A percentile compares a stretch with the other conserved stretches of the same genome.
Conservation (phyloP, 2,329 filamentous ascomycete genomes). For the Neonectria coccinea region DNA sequence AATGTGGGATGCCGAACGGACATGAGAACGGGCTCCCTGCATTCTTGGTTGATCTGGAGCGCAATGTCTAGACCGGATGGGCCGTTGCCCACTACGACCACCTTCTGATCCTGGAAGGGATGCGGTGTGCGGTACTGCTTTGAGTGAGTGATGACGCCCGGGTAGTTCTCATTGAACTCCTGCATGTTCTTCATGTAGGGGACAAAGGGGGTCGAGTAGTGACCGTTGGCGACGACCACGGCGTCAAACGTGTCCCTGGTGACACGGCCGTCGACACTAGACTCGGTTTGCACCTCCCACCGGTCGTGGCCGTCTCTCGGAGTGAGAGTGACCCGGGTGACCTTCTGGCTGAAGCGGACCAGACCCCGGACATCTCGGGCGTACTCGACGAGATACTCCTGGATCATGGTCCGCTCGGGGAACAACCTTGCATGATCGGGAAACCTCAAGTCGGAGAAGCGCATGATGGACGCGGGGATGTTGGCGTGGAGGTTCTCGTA, state of each 20-base stretch:
- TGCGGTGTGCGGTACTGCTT: constrained; percentile 81
- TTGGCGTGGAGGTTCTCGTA: constrained; percentile 89
- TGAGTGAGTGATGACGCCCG: constrained; percentile 75
- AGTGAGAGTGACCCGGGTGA: constrained; percentile 66
- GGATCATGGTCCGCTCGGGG: constrained; percentile 77
- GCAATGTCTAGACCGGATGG: constrained; percentile 89
- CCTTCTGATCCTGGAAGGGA: constrained; percentile 75
- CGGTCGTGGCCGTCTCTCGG: constrained; percentile 51
- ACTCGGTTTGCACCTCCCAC: constrained; percentile 72
- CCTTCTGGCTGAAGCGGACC: constrained; percentile 77
- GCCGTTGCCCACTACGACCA: constrained; percentile 85
- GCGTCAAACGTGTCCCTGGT: constrained; percentile 73
- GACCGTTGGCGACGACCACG: constrained; percentile 79
- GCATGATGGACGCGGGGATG: constrained; percentile 85
- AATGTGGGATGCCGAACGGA: constrained; percentile 67
- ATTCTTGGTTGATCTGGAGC: constrained; percentile 75
- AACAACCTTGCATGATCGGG: constrained; percentile 75
- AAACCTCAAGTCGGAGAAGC: constrained; percentile 78
- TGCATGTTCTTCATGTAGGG: constrained; percentile 71
- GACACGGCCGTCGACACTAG: constrained; percentile 58
- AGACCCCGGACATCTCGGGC: constrained; percentile 74
- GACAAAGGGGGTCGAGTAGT: constrained; percentile 77
- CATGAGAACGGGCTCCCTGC: constrained; percentile 71
- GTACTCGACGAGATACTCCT: constrained; percentile 80
- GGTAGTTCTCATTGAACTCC: constrained; percentile 70